Percentiles rank a stretch among this genome's conserved stretches.
Conservation (phyloP, 805 yeast species). For the Candida manassasensis region DNA sequence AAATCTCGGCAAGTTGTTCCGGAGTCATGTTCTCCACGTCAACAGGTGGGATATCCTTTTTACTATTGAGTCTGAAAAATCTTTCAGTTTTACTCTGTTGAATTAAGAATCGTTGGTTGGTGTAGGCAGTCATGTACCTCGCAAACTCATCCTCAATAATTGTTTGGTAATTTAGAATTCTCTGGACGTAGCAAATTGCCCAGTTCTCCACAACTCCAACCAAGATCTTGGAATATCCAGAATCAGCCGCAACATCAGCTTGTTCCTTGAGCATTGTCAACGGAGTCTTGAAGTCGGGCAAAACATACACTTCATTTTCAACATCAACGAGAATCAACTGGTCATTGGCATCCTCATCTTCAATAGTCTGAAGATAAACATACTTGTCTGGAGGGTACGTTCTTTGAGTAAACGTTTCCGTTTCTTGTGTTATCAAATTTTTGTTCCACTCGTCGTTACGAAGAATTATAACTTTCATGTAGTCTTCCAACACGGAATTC, state of each 20-base stretch:
- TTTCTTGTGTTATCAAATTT: slow-evolving; percentile 64
- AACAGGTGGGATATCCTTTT: slow-evolving; percentile 9
- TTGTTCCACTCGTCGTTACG: slow-evolving; percentile 85
- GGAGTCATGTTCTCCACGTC: slow-evolving; percentile 38
- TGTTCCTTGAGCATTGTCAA: slow-evolving; percentile 86
- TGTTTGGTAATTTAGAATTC: slow-evolving; percentile 61
- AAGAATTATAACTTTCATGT: slow-evolving; percentile 59
- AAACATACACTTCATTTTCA: slow-evolving; percentile 47
- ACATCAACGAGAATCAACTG: slow-evolving; percentile 27
- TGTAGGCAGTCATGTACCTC: slow-evolving; percentile 38
- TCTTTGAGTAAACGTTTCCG: slow-evolving; percentile 58
- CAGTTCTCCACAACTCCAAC: slow-evolving; percentile 75
- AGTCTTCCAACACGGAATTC: slow-evolving; percentile 70
- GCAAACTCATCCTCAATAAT: slow-evolving; percentile 45
- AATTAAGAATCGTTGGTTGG: slow-evolving; percentile 32
- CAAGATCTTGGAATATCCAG: slow-evolving; percentile 74
- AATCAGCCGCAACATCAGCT: slow-evolving; percentile 80
- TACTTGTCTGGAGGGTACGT: slow-evolving; percentile 70
- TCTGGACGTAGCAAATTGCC: slow-evolving; percentile 50
- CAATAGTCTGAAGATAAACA: slow-evolving; percentile 45
- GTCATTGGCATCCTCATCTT: slow-evolving; percentile 35
- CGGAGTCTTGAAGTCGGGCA: slow-evolving; percentile 75
- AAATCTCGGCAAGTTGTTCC: slow-evolving; percentile 32
- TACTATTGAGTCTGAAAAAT: slow-evolving; percentile 23
- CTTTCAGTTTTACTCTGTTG: slow-evolving; percentile 43